Base-by-base conservation (phyloP, 129 eudicot species). In the Artemisia tridentata region DNA sequence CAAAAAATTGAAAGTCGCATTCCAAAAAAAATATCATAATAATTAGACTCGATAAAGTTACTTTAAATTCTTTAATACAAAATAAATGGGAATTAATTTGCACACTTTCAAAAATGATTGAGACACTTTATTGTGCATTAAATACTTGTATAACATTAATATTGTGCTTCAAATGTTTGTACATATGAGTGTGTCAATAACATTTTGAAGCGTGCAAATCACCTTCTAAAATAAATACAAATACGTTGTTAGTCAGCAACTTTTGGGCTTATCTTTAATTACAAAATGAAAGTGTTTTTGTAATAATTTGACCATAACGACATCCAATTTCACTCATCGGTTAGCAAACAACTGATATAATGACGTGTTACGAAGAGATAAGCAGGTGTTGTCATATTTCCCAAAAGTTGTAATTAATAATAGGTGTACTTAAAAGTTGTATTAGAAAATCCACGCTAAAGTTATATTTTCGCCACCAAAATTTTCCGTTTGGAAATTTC, bases 221-320 rank as follows among this genome's bases (percentile, higher is more conserved):
- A n/a, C n/a, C n/a, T n/a, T n/a, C n/a, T n/a, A n/a, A n/a, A n/a
- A n/a, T n/a, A n/a, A n/a, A n/a, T n/a, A n/a, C n/a, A n/a, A 55
- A 11, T 11, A 65, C 45, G 23, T 51, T 21, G 54, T 50, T 55
- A 75, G 68, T 67, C 46, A 69, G 45, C 45, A 68, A 68, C 74
- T 25, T 68, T 67, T 56, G 65, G 55, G 41, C 19, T 41, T 71
- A 71, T 77, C 65, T 65, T 69, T 47, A 34, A 25, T 61, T 61
- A 61, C 23, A 13, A 13, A 52, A 77, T 62, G 21, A 29, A 69
- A 38, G 27, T 77, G 34, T 41, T 43, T 69, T 77, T 69, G 76
- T 77, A 69, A 21, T 41, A 69, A 34, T 55, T 70, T 77, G 81
- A 70, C 81, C 38, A 7, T 77, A 62, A 70, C 16, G 38, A 76